phyloP scores from a whole-genome alignment of 2,329 filamentous ascomycete genomes.

The Sporothrix curviconia region DNA sequence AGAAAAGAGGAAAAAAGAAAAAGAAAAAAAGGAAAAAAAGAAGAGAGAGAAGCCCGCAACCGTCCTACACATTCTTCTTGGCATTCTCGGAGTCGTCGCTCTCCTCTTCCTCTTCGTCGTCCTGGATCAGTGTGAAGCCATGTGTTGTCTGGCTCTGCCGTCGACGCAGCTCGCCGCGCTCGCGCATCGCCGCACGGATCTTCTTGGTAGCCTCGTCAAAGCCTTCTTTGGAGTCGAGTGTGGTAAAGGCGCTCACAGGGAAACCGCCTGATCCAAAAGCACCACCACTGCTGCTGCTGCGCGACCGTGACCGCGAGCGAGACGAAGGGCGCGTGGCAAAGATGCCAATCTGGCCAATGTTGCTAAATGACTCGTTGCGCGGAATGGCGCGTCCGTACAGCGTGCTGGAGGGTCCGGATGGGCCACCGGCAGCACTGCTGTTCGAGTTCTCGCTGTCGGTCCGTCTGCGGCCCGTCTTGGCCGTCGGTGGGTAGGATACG shows the following conservation, averaged over 20 bases:
- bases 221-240: constrained; percentile 58
- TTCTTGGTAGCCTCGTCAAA: constrained; percentile 78
- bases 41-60: not conserved
- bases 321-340: constrained; percentile 86
- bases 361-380: constrained; percentile 88
- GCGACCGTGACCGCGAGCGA: constrained; percentile 66
- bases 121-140: constrained; percentile 16
- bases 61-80: constrained; percentile 12
- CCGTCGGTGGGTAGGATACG: constrained; percentile 8
- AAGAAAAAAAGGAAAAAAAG: not conserved
- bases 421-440: constrained; percentile 22
- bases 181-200: constrained; percentile 77
- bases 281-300: constrained; percentile 62
- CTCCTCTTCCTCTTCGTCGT: constrained; percentile 17
- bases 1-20: not conserved
- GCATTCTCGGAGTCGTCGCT: constrained; percentile 17
- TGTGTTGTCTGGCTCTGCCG: constrained; percentile 38
- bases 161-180: constrained; percentile 59
- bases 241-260: constrained; percentile 63
- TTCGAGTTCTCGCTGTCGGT: constrained; percentile 46
- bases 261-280: constrained; percentile 56
- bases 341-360: constrained; percentile 79
- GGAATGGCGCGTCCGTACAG: constrained; percentile 54
- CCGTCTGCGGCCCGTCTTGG: constrained; percentile 24
- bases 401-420: constrained; percentile 44